Percentiles rank a stretch among this genome's conserved stretches.
These are phyloP conservation scores for Cocos nucifera DNA, from an alignment of 176 grass and related monocot genomes.

Conservation along the genomic window DNA sequence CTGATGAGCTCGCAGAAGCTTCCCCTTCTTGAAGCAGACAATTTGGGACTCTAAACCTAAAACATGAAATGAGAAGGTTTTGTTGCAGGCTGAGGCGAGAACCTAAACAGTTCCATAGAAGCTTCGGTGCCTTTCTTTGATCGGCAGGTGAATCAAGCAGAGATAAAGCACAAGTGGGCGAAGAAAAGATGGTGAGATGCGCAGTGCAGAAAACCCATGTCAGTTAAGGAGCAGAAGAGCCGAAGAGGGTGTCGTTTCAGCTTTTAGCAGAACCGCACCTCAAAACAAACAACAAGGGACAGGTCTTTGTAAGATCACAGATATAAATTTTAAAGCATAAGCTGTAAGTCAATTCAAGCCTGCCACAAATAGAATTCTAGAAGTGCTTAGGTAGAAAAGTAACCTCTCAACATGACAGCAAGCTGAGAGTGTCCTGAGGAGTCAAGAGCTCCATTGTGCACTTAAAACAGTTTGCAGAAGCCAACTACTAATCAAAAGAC, in stretches of 20 bases:
- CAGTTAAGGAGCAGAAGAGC: constrained; percentile 7
- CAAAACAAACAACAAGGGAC: constrained; percentile 2
- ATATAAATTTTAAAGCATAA: background rate
- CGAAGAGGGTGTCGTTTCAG: constrained; percentile 8
- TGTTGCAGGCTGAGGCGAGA: background rate
- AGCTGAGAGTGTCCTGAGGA: background rate
- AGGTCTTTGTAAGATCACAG: constrained; percentile 6
- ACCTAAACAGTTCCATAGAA: background rate
- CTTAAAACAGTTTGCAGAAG: background rate
- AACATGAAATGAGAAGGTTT: background rate
- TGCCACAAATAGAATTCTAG: too few relatives aligned
- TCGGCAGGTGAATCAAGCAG: background rate
- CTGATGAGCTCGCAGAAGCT: background rate
- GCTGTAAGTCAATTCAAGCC: too few relatives aligned
- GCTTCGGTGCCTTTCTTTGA: background rate
- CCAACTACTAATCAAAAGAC: constrained; percentile 3
- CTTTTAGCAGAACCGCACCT: constrained; percentile 8
- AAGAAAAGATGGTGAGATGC: constrained; percentile 6
- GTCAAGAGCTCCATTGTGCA: constrained; percentile 2
- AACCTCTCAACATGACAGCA: background rate
- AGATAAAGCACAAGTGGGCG: background rate
- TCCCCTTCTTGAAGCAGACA: background rate
- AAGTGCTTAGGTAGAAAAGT: constrained; percentile 4
- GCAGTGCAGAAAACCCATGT: constrained; percentile 1
- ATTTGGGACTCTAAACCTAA: background rate